phyloP scores from a whole-genome alignment of 768 basidiomycete genomes.

The Lanmaoa rubissima region DNA sequence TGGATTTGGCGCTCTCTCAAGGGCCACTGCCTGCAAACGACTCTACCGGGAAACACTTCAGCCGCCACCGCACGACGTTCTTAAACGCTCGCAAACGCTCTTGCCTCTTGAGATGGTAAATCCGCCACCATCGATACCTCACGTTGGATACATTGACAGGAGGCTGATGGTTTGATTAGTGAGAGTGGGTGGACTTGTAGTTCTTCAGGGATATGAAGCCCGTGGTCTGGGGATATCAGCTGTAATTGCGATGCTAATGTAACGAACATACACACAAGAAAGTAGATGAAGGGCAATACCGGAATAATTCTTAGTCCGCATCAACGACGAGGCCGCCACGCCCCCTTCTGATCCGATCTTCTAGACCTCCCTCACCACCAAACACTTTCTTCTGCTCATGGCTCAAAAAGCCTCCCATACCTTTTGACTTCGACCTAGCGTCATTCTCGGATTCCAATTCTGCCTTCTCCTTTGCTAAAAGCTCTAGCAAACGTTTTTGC shows the following conservation, averaged over 20 bases:
- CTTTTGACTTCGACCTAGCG: conserved; percentile 66
- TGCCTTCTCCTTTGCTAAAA: conserved; percentile 76
- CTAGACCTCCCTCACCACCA: conserved; percentile 72
- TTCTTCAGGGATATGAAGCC: neutral
- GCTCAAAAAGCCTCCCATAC: conserved; percentile 78
- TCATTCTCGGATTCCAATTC: conserved; percentile 72
- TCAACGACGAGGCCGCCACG: conserved; percentile 69
- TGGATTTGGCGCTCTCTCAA: neutral
- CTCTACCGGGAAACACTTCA: neutral
- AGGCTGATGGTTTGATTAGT: neutral
- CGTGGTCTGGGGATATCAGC: neutral
- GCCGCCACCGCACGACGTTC: neutral
- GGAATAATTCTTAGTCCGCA: conserved; percentile 27
- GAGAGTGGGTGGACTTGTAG: neutral
- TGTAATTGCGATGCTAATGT: conserved; percentile 1
- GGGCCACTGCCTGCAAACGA: neutral
- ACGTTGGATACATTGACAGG: neutral
- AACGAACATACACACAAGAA: conserved; percentile 8
- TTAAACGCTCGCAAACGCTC: neutral
- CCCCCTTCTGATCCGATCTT: conserved; percentile 74
- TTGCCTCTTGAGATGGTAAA: neutral
- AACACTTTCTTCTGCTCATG: conserved; percentile 85
- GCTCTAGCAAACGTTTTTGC: conserved; percentile 61
- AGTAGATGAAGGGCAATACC: neutral
- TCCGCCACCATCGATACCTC: neutral